phyloP scores from a whole-genome alignment of 495 filamentous ascomycete genomes.

The Aspergillus campestris region DNA sequence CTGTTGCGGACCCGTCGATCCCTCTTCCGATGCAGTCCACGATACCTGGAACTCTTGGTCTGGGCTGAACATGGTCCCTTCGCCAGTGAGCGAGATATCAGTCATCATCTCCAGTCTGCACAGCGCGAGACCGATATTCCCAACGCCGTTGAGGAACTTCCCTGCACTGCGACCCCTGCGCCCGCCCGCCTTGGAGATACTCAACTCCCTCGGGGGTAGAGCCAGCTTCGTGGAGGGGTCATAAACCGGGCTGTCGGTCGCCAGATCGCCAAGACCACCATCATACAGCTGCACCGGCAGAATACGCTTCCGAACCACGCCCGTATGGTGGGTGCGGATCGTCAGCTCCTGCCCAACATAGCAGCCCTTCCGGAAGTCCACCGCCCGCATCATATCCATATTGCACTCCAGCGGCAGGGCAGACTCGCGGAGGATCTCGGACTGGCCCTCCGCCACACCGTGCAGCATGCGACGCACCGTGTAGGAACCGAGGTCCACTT shows the following conservation, averaged over 20 bases:
- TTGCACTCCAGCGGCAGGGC: constrained; percentile 78
- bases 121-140: constrained; percentile 81
- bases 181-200: constrained; percentile 37
- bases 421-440: constrained; percentile 58
- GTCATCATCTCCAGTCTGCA: constrained; percentile 90
- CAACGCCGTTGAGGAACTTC: constrained; percentile 65
- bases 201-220: constrained; percentile 25
- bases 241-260: constrained; percentile 43
- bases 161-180: constrained; percentile 61
- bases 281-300: constrained; percentile 73
- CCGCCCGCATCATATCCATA: constrained; percentile 69
- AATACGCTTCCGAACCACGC: constrained; percentile 86
- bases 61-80: constrained; percentile 44
- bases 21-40: constrained; percentile 33
- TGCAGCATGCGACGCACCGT: constrained; percentile 62
- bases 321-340: constrained; percentile 86
- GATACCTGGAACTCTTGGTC: constrained; percentile 48
- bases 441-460: constrained; percentile 77
- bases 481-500: constrained; percentile 42
- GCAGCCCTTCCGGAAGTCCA: constrained; percentile 93
- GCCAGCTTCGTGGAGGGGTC: constrained; percentile 26
- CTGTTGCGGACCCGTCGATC: constrained; percentile 33
- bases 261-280: constrained; percentile 21
- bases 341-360: constrained; percentile 96
- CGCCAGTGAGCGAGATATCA: constrained; percentile 55